Evolutionary conservation across 192 early-diverging fungal genomes (phyloP), one percentile per base, ranked within the genome.

Genomic region (Funneliformis mosseae): DNA sequence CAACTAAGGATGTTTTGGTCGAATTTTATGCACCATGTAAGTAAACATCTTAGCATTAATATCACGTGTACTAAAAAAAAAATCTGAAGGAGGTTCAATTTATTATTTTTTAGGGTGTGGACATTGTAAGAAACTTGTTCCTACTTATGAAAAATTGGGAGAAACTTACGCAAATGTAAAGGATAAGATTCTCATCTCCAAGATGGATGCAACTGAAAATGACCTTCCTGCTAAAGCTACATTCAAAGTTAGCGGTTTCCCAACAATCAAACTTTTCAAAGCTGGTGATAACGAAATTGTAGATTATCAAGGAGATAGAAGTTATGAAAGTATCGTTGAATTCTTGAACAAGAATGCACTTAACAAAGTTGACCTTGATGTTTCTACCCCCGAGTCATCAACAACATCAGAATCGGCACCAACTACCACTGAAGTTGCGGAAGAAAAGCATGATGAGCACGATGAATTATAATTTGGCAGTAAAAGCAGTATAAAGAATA

Each of bases 131-230:
- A 77, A 81, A 33, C 74, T 90, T 42, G 92, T 90, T 45, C 94
- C 94, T 62, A 93, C 90, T 81, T 98, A 94, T 87, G 96, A 97
- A 43, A 85, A 94, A 83, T 87, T 99, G 66, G 98, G 91, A 78
- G 80, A 88, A 64, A 74, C 78, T 42, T 85, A 92, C 80, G 21
- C 70, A 69, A 59, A 63, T 10, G 21, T 12, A 67, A 85, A 88
- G 78, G 81, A 83, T 25, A 80, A 88, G 86, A 76, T 90, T 42
- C 80, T 90, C 25, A 86, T 90, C 50, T 96, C 97, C 84, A 99
- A 99, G 92, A 91, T 98, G 91, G 97, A 99, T 84, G 95, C 91
- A 78, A 96, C 95, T 61, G 95, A 92, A 79, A 99, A 99, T 88
- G 97, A 99, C 70, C 81, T 98, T 64, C 97, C 97, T 21, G 79